Base-by-base conservation (phyloP, 2,329 filamentous ascomycete species). In the Aspergillus tubingensis region DNA sequence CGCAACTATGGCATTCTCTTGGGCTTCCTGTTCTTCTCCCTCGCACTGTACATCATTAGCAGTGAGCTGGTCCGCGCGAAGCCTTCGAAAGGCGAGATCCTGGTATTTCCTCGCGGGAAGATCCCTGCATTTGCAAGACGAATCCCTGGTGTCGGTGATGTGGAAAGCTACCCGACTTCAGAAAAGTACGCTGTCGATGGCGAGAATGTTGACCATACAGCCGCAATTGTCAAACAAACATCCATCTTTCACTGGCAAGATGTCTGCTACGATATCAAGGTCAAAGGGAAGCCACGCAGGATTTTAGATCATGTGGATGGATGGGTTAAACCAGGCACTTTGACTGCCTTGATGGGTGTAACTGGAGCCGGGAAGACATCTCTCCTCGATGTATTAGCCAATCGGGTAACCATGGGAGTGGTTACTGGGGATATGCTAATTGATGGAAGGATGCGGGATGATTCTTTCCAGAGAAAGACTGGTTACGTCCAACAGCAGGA, bases 311-410 rank as follows among this genome's bases (percentile, higher is more conserved):
- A 93, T 63, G 90, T 96, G 7, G 90, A 95, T 69, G 93, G 93
- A 23, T 96, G 91, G 90, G 92, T 96, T 58, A 94, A 95, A 76
- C 92, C 93, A 3, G 92, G 93, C 57, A 96, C 91, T 3, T 71
- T 96, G 54, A 96, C 92, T 3, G 92, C 91, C 8, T 81, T 96
- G 3, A 96, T 96, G 92, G 91, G 92, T 76, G 91, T 92, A 4
- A 92, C 90, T 11, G 92, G 92, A 60, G 92, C 93, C 6, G 92
- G 93, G 38, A 97, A 96, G 75, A 96, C 92, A 0, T 96, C 92
- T 0, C 83, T 97, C 8, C 80, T 97, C 8, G 91, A 96, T 74
- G 90, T 90, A 36, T 81, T 96, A 63, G 92, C 92, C 27, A 89
- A 89, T 61, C 88, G 92, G 71, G 89, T 89, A 8, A 92, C 90